A percentile compares a stretch with the other conserved stretches of the same genome.
Evolutionary conservation across 1,139 yeast genomes (phyloP).

Genomic region (Lodderomyces metapsilosis): DNA sequence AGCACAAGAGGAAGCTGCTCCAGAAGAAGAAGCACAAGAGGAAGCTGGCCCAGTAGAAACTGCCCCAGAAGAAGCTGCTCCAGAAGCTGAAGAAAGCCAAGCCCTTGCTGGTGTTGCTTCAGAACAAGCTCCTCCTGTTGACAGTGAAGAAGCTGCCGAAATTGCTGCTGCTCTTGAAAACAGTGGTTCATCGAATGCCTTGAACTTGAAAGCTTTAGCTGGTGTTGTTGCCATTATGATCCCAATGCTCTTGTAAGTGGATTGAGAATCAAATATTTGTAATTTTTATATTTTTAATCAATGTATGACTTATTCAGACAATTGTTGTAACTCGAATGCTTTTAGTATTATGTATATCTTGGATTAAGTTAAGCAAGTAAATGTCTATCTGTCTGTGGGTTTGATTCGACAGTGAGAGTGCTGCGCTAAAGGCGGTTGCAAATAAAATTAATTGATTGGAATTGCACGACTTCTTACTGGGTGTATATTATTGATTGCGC

Average conservation of each 20-base stretch:
- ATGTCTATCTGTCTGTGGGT: too few species aligned
- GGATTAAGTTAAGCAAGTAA: too few species aligned
- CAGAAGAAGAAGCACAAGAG: constrained; percentile 1
- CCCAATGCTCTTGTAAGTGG: constrained; percentile 2
- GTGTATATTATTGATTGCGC: too few species aligned
- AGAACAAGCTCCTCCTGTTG: background rate
- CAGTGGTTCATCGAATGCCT: constrained; percentile 1
- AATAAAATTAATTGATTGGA: background rate
- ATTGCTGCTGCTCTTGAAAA: constrained; percentile 1
- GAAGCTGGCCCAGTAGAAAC: background rate
- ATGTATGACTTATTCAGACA: background rate
- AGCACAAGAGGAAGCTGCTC: background rate
- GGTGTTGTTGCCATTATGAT: constrained; percentile 3
- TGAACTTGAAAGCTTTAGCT: constrained; percentile 1
- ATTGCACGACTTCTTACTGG: constrained; percentile 1
- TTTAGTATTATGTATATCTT: too few species aligned
- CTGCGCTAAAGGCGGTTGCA: constrained; percentile 2
- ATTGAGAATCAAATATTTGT: background rate
- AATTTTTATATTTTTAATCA: background rate
- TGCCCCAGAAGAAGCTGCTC: constrained; percentile 1
- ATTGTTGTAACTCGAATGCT: too few species aligned
- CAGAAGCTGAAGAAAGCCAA: background rate
- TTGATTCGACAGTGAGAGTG: too few species aligned
- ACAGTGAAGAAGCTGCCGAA: background rate
- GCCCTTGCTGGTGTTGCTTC: background rate